Evolutionary conservation across 768 basidiomycete species (phyloP).

Genomic region (Lactarius hengduanensis): DNA sequence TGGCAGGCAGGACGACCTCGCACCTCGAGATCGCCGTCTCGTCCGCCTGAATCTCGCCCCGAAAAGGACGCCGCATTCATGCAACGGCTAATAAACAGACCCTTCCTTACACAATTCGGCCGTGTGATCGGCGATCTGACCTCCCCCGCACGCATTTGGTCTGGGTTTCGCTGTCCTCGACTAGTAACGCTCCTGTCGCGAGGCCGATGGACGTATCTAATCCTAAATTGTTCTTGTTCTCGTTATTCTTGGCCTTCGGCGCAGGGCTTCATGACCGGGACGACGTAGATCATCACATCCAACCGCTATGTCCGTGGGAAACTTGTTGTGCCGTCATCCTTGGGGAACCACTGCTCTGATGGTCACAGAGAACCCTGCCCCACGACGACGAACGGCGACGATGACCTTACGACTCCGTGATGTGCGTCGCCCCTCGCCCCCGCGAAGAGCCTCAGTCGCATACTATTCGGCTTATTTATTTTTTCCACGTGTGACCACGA

Average conservation of each 20-base stretch:
- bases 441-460: background rate
- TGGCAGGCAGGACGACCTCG: background rate
- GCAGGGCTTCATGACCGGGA: background rate
- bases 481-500: background rate
- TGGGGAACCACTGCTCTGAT: background rate
- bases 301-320: constrained; percentile 13
- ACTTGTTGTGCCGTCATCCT: background rate
- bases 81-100: background rate
- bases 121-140: constrained; percentile 11
- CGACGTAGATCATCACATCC: background rate
- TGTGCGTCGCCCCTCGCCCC: background rate
- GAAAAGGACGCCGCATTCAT: background rate
- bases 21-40: constrained; percentile 3
- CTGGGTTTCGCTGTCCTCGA: background rate
- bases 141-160: background rate
- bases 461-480: no score
- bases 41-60: constrained; percentile 1
- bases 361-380: background rate
- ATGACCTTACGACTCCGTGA: background rate
- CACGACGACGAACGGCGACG: background rate
- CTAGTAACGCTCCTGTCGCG: background rate
- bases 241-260: background rate
- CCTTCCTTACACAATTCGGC: background rate
- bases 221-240: background rate
- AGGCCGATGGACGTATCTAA: background rate